Evolutionary conservation across 2,329 filamentous ascomycete genomes (phyloP).

Genomic region (Scedosporium aurantiacum): DNA sequence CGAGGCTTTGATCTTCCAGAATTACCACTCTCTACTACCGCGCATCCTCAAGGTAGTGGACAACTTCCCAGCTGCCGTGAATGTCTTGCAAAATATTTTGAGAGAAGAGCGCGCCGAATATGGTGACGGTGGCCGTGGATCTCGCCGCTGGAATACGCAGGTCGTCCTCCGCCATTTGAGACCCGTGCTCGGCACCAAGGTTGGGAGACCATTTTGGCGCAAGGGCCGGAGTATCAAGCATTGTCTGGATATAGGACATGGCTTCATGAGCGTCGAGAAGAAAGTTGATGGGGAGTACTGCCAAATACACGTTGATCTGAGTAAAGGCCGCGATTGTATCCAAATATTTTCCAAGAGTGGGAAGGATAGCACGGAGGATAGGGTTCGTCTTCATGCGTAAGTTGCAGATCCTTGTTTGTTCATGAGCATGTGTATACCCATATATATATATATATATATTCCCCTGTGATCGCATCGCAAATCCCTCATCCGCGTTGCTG

Average conservation of each 20-base stretch:
- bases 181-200: conserved; percentile 49
- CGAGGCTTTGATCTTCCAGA: conserved; percentile 38
- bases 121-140: conserved; percentile 1
- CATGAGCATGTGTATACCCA: background rate
- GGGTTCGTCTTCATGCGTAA: conserved; percentile 45
- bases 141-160: conserved; percentile 11
- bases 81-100: conserved; percentile 33
- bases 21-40: conserved; percentile 60
- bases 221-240: conserved; percentile 64
- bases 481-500: conserved; percentile 7
- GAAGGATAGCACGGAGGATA: conserved; percentile 73
- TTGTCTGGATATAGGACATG: conserved; percentile 53
- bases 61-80: conserved; percentile 50
- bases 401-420: conserved; percentile 9
- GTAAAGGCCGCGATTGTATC: conserved; percentile 42
- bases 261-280: conserved; percentile 60
- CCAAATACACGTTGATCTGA: conserved; percentile 70
- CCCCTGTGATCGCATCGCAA: no score
- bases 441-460: background rate
- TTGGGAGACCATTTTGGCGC: conserved; percentile 52
- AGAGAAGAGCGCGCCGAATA: conserved; percentile 11
- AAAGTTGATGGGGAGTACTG: conserved; percentile 89
- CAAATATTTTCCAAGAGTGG: conserved; percentile 89
- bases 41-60: conserved; percentile 59
- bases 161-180: conserved; percentile 27